phyloP scores from a whole-genome alignment of 495 filamentous ascomycete genomes.

The Neurospora terricola region DNA sequence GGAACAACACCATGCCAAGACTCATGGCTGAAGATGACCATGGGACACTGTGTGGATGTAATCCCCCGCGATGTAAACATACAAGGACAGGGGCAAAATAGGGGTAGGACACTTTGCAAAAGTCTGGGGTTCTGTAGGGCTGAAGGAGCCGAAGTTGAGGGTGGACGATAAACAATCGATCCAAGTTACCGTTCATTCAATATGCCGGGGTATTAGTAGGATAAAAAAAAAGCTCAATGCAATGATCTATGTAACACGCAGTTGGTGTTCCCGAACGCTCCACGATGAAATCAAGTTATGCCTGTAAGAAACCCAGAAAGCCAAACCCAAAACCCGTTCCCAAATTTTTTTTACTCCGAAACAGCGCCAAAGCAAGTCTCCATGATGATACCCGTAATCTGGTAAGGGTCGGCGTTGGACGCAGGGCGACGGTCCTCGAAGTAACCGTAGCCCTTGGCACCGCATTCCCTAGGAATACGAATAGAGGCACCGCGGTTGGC shows the following conservation, averaged over 20 bases:
- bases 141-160: neutral
- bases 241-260: neutral
- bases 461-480: constrained; percentile 83
- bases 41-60: neutral
- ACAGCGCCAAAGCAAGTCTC: constrained; percentile 15
- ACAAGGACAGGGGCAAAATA: neutral
- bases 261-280: neutral
- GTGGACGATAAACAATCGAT: neutral
- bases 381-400: constrained; percentile 27
- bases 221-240: neutral
- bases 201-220: neutral
- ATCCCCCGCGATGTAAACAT: neutral
- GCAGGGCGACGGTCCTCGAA: constrained; percentile 96
- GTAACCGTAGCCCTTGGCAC: constrained; percentile 93
- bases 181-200: neutral
- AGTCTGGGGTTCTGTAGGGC: neutral
- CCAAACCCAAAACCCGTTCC: constrained; percentile 3
- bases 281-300: neutral
- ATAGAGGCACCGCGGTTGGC: constrained; percentile 87
- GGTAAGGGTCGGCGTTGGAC: constrained; percentile 93
- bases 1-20: neutral
- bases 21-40: neutral
- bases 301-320: neutral
- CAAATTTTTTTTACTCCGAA: neutral
- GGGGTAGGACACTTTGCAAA: neutral